Base-by-base conservation (phyloP, 805 yeast species). In the Deakozyma indianensis region DNA sequence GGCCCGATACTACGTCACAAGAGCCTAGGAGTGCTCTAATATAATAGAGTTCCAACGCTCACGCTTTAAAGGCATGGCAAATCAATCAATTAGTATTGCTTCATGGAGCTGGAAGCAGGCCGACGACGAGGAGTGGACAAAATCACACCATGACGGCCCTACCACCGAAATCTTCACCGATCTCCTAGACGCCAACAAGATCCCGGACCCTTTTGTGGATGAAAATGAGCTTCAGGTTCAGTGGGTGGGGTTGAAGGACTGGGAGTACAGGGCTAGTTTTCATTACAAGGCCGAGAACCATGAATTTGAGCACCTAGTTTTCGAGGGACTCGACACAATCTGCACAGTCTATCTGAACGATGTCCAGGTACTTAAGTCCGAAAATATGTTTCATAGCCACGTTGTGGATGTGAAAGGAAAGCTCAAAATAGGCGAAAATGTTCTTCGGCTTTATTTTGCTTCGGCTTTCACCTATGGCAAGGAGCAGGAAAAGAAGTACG, bases 171-270 rank as follows among this genome's bases (percentile, higher is more conserved):
- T 71, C 32, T 66, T 63, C 50, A 62, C 63, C 2, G 78, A 73
- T 51, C 54, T 73, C 42, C 46, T 67, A 24, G 57, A 55, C 28
- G 57, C 65, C 45, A 57, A 60, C 1, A 52, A 57, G 35, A 71
- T 73, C 24, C 66, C 67, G 2, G 73, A 73, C 49, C 78, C 77
- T 0, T 70, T 68, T 48, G 24, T 59, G 1, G 71, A 70, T 48
- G 49, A 53, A 47, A 71, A 72, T 50, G 77, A 71, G 50, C 54
- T 54, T 18, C 47, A 50, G 3, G 68, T 70, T 7, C 77, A 71
- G 56, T 74, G 77, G 77, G 70, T 73, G 3, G 73, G 70, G 2
- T 66, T 68, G 42, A 51, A 49, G n/a, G 70, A 64, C 43, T 74
- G 78, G 78, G 75, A 70, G 50, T 74, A 73, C 53, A 48, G 52